Evolutionary conservation across 176 grass and related monocot species (phyloP).

Genomic region (Calamus simplicifolius): DNA sequence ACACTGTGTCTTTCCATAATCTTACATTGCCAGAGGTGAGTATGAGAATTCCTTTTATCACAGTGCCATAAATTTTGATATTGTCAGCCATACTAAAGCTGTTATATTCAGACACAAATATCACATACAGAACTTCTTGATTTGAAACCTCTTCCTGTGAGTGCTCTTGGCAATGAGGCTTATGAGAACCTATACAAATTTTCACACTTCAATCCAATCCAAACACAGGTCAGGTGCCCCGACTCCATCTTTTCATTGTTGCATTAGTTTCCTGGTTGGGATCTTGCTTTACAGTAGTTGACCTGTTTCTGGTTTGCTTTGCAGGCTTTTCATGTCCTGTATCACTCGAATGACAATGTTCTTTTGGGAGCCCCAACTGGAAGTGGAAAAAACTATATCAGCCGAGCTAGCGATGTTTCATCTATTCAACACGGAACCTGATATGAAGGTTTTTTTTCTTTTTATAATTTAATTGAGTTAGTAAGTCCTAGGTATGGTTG

Average conservation of each 20-base stretch:
- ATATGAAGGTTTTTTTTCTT: constrained; percentile 63
- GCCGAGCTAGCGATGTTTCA: constrained; percentile 93
- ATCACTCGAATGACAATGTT: constrained; percentile 81
- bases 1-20: constrained; percentile 92
- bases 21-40: constrained; percentile 87
- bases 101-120: constrained; percentile 66
- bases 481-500: constrained; percentile 9
- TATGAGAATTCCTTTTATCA: constrained; percentile 1
- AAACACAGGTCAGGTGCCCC: constrained; percentile 53
- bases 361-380: constrained; percentile 95
- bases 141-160: constrained; percentile 87
- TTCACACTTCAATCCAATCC: constrained; percentile 98
- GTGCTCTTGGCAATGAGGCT: constrained; percentile 58
- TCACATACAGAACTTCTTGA: constrained; percentile 96
- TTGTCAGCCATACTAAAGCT: constrained; percentile 14
- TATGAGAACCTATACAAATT: constrained; percentile 78
- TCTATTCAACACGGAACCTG: constrained; percentile 87
- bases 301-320: not conserved
- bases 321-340: constrained; percentile 91
- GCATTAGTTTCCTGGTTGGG: too few species aligned
- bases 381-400: constrained; percentile 98
- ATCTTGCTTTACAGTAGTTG: constrained; percentile 7
- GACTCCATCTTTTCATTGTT: not conserved
- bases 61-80: constrained; percentile 14
- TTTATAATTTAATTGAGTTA: not conserved